A percentile compares a stretch with the other conserved stretches of the same genome.
These are phyloP conservation scores for Primulina tabacum DNA, from an alignment of 257 asterid genomes.

Conservation along the genomic window DNA sequence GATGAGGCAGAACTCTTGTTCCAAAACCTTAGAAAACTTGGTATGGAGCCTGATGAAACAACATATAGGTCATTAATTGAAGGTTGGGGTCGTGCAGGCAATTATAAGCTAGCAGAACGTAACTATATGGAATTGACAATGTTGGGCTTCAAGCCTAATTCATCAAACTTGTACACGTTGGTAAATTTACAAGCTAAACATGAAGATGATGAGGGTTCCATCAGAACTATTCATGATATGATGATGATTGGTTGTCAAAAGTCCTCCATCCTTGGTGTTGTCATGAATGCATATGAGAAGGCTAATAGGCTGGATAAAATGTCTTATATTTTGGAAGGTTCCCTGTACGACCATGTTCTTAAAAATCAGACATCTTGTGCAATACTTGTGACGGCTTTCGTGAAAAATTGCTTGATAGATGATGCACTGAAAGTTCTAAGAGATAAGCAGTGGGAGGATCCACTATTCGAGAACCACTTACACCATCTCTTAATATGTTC, in stretches of 20 bases:
- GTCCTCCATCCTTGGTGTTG: slow-evolving; percentile 67
- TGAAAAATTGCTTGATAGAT: slow-evolving; percentile 53
- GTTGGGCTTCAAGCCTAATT: slow-evolving; percentile 63
- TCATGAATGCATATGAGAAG: slow-evolving; percentile 73
- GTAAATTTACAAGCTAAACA: slow-evolving; percentile 75
- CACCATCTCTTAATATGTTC: slow-evolving; percentile 82
- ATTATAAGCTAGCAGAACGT: slow-evolving; percentile 45
- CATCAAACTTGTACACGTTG: slow-evolving; percentile 73
- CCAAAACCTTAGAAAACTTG: slow-evolving; percentile 44
- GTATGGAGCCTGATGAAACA: slow-evolving; percentile 73
- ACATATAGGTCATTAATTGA: slow-evolving; percentile 85
- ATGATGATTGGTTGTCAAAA: slow-evolving; percentile 60
- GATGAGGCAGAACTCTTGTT: slow-evolving; percentile 53
- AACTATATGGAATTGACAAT: slow-evolving; percentile 55
- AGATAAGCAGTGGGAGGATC: slow-evolving; percentile 73
- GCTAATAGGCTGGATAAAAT: slow-evolving; percentile 50
- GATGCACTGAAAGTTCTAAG: slow-evolving; percentile 56
- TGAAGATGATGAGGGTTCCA: slow-evolving; percentile 56
- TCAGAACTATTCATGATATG: slow-evolving; percentile 59
- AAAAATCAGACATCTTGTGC: slow-evolving; percentile 62
- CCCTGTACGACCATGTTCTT: slow-evolving; percentile 55
- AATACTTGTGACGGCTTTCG: slow-evolving; percentile 64
- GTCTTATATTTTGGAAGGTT: slow-evolving; percentile 50
- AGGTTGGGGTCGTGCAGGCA: slow-evolving; percentile 85
- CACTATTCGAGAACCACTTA: slow-evolving; percentile 67